Conservation (phyloP, 2,329 filamentous ascomycete species). For the Ceratocystis ficicola region DNA sequence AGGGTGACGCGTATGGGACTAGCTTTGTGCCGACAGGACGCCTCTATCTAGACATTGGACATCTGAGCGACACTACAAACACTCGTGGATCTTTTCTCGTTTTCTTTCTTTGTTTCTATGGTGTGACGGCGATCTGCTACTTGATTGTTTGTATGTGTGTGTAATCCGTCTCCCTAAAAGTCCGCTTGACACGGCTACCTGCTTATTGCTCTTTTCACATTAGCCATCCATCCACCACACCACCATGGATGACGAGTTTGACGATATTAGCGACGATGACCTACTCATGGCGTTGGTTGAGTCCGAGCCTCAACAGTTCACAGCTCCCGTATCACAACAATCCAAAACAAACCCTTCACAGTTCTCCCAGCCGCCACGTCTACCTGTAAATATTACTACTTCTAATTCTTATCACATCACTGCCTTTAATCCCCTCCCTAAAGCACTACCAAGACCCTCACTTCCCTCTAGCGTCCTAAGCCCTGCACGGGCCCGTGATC, state of each 20-base stretch:
- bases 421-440: not conserved
- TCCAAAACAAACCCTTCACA: not conserved
- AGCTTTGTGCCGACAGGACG: not conserved
- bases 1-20: not conserved
- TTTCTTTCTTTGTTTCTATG: too few relatives aligned
- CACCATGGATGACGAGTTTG: slow-evolving; percentile 31
- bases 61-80: too few relatives aligned
- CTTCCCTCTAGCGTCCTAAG: slow-evolving; percentile 1
- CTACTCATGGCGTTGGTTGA: slow-evolving; percentile 42
- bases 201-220: not conserved
- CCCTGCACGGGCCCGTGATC: slow-evolving; percentile 4
- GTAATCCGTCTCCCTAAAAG: too few relatives aligned
- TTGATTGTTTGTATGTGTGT: too few relatives aligned
- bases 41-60: too few relatives aligned
- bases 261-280: slow-evolving; percentile 54
- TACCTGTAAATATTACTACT: too few relatives aligned
- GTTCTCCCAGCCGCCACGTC: slow-evolving; percentile 4
- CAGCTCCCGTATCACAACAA: not conserved
- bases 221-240: not conserved
- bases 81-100: too few relatives aligned
- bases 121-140: too few relatives aligned
- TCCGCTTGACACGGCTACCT: not conserved
- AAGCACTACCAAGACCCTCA: not conserved
- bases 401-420: too few relatives aligned
- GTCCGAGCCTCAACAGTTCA: not conserved